Conservation (phyloP, 1,284 basidiomycete genomes). For the Xanthoconium separans region DNA sequence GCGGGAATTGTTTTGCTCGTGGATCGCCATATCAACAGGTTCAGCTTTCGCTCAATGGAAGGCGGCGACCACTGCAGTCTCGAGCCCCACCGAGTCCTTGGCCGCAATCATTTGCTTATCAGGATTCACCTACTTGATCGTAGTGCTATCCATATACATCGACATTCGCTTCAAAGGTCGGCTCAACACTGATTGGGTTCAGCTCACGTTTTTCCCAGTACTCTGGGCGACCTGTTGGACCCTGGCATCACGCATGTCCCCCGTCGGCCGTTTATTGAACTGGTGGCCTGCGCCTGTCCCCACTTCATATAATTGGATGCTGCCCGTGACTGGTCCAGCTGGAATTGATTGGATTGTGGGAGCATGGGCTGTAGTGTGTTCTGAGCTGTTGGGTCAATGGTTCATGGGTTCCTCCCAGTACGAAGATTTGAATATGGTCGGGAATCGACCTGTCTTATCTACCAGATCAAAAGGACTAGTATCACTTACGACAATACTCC, state of each 20-base stretch:
- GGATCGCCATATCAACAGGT: constrained; percentile 45
- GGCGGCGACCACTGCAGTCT: constrained; percentile 56
- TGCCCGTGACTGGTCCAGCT: constrained; percentile 52
- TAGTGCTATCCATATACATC: constrained; percentile 40
- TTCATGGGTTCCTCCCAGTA: constrained; percentile 41
- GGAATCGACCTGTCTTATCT: constrained; percentile 15
- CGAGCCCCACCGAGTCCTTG: constrained; percentile 49
- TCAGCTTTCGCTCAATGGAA: constrained; percentile 46
- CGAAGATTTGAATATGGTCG: constrained; percentile 6
- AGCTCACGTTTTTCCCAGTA: constrained; percentile 60
- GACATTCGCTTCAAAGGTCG: constrained; percentile 38
- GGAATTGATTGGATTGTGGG: constrained; percentile 69
- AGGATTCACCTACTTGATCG: constrained; percentile 32
- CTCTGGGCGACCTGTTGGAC: constrained; percentile 67
- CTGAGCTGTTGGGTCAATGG: constrained; percentile 53
- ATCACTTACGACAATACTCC: constrained; percentile 42
- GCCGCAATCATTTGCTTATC: constrained; percentile 47
- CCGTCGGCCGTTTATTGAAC: constrained; percentile 64
- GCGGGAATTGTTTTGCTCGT: constrained; percentile 36
- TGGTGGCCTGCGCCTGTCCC: constrained; percentile 58
- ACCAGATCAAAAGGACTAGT: constrained; percentile 26
- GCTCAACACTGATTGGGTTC: constrained; percentile 37
- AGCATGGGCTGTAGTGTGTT: constrained; percentile 66
- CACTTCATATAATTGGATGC: constrained; percentile 61
- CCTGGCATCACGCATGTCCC: constrained; percentile 49